Evolutionary conservation across 306 rosid species (phyloP).

Genomic region (Argentina anserina): DNA sequence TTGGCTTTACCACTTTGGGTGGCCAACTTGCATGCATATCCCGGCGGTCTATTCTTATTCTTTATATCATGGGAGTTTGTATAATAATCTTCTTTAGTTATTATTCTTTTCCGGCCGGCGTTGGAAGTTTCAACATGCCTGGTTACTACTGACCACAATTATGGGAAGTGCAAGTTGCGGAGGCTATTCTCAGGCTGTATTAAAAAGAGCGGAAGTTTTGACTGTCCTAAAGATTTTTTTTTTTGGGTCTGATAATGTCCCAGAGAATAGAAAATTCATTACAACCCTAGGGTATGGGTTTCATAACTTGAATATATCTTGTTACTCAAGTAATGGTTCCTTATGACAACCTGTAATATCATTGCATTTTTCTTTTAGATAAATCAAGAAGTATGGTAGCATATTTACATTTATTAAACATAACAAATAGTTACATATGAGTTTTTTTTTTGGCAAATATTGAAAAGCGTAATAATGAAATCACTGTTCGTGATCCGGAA

Average conservation of each 20-base stretch:
- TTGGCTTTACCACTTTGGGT: neutral
- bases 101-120: neutral
- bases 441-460: too few relatives aligned
- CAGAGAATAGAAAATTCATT: neutral
- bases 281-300: neutral
- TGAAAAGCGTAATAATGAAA: too few relatives aligned
- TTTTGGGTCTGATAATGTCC: too few relatives aligned
- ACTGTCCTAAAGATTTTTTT: too few relatives aligned
- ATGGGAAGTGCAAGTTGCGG: neutral
- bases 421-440: too few relatives aligned
- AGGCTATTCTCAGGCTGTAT: neutral
- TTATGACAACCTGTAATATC: too few relatives aligned
- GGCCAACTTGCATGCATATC: neutral
- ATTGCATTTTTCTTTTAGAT: too few relatives aligned
- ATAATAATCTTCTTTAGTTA: neutral
- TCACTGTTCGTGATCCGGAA: too few relatives aligned
- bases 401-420: too few relatives aligned
- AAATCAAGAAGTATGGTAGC: too few relatives aligned
- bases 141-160: neutral
- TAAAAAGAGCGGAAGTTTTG: neutral
- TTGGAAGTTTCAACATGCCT: neutral
- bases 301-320: neutral
- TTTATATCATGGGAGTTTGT: neutral
- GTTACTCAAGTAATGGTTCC: neutral
- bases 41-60: neutral